Evolutionary conservation across 1,284 basidiomycete species (phyloP).

Genomic region (Stygiomarasmius scandens): DNA sequence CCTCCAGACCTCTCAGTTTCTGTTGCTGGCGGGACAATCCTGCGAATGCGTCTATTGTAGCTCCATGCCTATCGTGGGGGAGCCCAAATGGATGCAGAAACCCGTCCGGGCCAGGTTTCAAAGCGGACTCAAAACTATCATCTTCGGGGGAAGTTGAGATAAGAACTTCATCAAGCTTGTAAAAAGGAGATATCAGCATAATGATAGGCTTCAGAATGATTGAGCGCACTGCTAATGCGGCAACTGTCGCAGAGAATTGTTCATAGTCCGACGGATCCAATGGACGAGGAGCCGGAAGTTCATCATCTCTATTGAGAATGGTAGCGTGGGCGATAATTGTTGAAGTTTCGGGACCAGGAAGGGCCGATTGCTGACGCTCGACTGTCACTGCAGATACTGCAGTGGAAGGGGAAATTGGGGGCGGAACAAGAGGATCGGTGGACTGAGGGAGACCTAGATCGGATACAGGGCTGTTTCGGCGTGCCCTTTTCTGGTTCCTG

Average conservation of each 20-base stretch:
- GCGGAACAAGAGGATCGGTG: no score
- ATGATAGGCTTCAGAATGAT: no score
- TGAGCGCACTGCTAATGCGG: background rate
- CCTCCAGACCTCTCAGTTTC: background rate
- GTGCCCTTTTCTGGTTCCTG: no score
- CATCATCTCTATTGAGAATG: background rate
- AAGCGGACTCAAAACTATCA: background rate
- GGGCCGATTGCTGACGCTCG: background rate
- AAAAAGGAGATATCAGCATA: no score
- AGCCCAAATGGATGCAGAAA: background rate
- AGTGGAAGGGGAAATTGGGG: background rate
- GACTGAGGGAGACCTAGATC: no score
- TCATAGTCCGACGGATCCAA: background rate
- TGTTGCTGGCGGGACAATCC: background rate
- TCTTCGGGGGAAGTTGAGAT: background rate
- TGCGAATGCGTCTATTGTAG: background rate
- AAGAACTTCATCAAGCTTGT: background rate
- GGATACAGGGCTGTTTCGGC: no score
- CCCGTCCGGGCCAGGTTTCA: background rate
- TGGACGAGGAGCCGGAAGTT: background rate
- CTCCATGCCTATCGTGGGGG: background rate
- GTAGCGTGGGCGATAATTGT: background rate
- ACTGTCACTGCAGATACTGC: background rate
- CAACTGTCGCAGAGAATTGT: background rate
- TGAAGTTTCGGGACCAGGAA: background rate